Conservation (phyloP, 164 flowering plant species). For the Paratinospora sagittata region DNA sequence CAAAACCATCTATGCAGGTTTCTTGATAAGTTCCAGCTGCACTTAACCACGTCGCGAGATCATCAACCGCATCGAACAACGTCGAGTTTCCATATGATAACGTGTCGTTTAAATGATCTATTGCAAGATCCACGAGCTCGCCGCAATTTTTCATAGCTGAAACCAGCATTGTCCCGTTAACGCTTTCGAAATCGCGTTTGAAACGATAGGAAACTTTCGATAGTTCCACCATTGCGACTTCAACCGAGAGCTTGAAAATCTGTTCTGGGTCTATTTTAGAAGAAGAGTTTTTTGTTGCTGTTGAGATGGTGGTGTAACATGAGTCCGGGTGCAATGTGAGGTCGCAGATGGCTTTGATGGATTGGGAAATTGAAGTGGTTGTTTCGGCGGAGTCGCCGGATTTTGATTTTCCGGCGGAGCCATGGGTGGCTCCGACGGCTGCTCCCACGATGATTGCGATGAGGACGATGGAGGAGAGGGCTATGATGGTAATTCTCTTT, state of each 20-base stretch:
- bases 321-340: slow-evolving; percentile 47
- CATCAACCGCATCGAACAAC: slow-evolving; percentile 25
- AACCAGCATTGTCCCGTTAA: slow-evolving; percentile 11
- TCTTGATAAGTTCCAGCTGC: slow-evolving; percentile 53
- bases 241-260: slow-evolving; percentile 38
- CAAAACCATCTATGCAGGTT: slow-evolving; percentile 64
- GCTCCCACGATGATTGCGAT: slow-evolving; percentile 41
- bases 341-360: slow-evolving; percentile 50
- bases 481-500: slow-evolving; percentile 42
- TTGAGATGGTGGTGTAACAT: slow-evolving; percentile 38
- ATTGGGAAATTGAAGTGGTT: slow-evolving; percentile 15
- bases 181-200: not conserved
- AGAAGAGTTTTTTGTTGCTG: slow-evolving; percentile 16
- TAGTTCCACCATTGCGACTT: slow-evolving; percentile 39
- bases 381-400: not conserved
- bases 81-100: slow-evolving; percentile 14
- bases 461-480: slow-evolving; percentile 42
- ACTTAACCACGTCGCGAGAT: slow-evolving; percentile 64
- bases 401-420: not conserved
- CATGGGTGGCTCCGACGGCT: slow-evolving; percentile 33
- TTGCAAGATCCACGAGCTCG: slow-evolving; percentile 36
- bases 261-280: slow-evolving; percentile 27
- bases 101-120: slow-evolving; percentile 45
- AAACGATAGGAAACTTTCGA: slow-evolving; percentile 24
- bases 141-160: slow-evolving; percentile 39